Evolutionary conservation across 768 basidiomycete genomes (phyloP).

Genomic region (Hydnum rufescens): DNA sequence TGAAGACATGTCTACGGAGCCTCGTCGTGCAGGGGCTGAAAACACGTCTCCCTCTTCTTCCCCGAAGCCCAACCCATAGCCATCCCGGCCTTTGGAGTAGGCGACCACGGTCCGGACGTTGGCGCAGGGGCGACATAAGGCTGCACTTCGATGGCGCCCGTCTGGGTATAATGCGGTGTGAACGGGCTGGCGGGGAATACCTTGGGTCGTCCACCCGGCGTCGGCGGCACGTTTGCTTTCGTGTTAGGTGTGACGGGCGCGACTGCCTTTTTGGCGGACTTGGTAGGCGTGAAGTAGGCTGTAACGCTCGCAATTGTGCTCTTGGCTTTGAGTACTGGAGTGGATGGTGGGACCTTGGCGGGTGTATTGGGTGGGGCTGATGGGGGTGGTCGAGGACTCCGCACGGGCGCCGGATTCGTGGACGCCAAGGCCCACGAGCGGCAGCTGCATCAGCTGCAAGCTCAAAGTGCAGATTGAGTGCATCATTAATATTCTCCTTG

Average conservation of each 20-base stretch:
- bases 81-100: slow-evolving; percentile 19
- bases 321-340: slow-evolving; percentile 5
- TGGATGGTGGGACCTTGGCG: slow-evolving; percentile 15
- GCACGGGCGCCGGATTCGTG: background rate
- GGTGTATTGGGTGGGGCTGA: slow-evolving; percentile 19
- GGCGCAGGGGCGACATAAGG: slow-evolving; percentile 46
- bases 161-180: slow-evolving; percentile 65
- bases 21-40: slow-evolving; percentile 10
- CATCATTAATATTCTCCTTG: slow-evolving; percentile 81
- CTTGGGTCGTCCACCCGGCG: slow-evolving; percentile 16
- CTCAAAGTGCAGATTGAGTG: slow-evolving; percentile 54
- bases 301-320: slow-evolving; percentile 1
- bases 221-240: background rate
- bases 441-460: slow-evolving; percentile 26
- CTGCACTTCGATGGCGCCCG: slow-evolving; percentile 47
- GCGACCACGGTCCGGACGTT: slow-evolving; percentile 42
- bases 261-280: background rate
- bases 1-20: background rate
- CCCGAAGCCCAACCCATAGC: slow-evolving; percentile 25
- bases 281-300: slow-evolving; percentile 4
- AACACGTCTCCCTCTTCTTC: too few relatives aligned
- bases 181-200: slow-evolving; percentile 45
- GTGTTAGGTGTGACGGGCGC: slow-evolving; percentile 3
- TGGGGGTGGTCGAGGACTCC: slow-evolving; percentile 6
- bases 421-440: background rate